Conservation (phyloP, 2,329 filamentous ascomycete species). For the Fusarium sp. region DNA sequence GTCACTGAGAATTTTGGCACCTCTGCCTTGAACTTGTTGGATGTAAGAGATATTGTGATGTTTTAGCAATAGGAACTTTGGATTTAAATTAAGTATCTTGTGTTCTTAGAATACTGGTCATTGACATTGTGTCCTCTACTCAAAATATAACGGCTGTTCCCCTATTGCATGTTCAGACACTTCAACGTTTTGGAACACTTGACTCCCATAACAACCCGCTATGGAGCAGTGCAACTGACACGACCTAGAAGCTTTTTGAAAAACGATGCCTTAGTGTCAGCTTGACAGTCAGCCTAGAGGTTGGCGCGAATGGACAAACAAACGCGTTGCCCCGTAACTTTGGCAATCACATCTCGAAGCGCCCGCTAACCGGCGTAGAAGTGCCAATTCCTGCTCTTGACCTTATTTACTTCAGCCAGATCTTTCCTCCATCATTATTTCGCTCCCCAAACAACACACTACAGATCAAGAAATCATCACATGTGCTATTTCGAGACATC, state of each 20-base stretch:
- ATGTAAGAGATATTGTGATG: neutral
- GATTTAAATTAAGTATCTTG: fast-evolving
- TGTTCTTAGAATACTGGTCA: neutral
- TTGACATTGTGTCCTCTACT: fast-evolving
- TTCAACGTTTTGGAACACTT: neutral
- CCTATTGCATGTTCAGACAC: neutral
- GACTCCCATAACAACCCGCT: neutral
- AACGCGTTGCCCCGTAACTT: neutral
- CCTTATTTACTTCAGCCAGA: neutral
- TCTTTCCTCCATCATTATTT: neutral
- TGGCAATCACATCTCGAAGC: neutral
- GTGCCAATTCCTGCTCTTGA: neutral
- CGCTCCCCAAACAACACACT: neutral
- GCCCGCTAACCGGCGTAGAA: neutral
- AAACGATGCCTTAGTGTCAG: fast-evolving
- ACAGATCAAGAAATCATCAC: neutral
- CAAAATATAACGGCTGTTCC: fast-evolving
- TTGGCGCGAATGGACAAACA: neutral
- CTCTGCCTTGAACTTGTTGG: fast-evolving
- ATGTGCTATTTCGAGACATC: neutral
- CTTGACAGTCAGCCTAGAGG: neutral
- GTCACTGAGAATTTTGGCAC: neutral
- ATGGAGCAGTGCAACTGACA: fast-evolving
- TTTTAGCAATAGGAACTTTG: too few relatives aligned
- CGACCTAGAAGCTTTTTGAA: fast-evolving